Conservation (phyloP, 2,329 filamentous ascomycete genomes). For the Dothiorella sarmentorum region DNA sequence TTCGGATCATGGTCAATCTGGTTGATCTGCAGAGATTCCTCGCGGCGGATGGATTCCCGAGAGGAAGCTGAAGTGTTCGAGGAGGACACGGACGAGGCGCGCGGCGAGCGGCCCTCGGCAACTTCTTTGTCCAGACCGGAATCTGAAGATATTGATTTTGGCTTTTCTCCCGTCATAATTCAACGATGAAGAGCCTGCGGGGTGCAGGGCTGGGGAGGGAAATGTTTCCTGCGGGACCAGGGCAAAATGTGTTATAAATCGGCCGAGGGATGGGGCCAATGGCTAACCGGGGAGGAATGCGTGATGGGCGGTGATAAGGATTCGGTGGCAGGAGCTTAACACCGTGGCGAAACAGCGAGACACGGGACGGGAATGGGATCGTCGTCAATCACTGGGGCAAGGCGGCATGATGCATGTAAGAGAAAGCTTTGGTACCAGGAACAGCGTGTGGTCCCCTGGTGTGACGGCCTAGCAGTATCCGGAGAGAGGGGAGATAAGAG, state of each 20-base stretch:
- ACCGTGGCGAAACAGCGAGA: slow-evolving; percentile 7
- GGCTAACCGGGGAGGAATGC: not conserved
- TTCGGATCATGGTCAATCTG: not conserved
- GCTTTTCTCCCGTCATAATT: not conserved
- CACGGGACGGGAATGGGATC: not conserved
- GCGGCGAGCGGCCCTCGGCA: not conserved
- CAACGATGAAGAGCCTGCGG: not conserved
- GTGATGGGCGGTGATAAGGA: slow-evolving; percentile 4
- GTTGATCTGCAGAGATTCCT: slow-evolving; percentile 1
- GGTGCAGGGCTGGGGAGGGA: not conserved
- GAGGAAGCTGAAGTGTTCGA: not conserved
- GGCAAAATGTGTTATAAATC: slow-evolving; percentile 4
- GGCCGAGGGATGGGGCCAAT: slow-evolving; percentile 2
- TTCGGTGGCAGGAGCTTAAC: slow-evolving; percentile 1
- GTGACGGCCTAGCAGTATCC: not conserved
- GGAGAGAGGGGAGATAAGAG: not conserved
- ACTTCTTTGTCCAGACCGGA: slow-evolving; percentile 5
- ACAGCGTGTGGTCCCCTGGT: not conserved
- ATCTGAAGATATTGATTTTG: not conserved
- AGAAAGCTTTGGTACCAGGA: not conserved
- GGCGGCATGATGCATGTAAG: slow-evolving; percentile 1
- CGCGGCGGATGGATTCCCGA: not conserved
- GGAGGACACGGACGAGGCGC: not conserved
- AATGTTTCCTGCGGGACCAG: not conserved
- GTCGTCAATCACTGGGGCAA: slow-evolving; percentile 8